Base-by-base conservation (phyloP, 2,329 filamentous ascomycete species). In the Elsinoe arachidis region DNA sequence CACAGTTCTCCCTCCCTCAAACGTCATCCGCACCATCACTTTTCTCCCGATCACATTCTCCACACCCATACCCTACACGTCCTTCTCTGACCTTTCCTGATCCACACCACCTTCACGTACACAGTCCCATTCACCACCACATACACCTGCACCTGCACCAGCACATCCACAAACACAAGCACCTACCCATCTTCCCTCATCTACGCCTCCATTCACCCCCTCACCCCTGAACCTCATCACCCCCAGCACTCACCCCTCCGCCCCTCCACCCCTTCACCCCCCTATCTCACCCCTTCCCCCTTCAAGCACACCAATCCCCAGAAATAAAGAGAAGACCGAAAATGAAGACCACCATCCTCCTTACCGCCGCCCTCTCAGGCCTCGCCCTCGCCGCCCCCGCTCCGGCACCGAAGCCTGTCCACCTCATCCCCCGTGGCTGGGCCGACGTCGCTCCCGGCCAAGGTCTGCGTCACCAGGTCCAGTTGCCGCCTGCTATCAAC, bases 61-160 rank as follows among this genome's bases (percentile, higher is more conserved):
- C 95, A 66, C 57, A 93, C 87, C 12, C 84, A 80, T 56, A 78
- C 21, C 19, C 78, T 23, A 80, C 74, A 33, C 77, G 76, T 61
- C 92, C 77, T 67, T 84, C 86, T 80, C 88, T 96, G 74, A 96
- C 91, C 56, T 87, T 88, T 2, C 95, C 82, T 66, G 92, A 87
- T 21, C 91, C 91, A 63, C 88, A 88, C 69, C 85, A 88, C 59
- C 88, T 89, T 1, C 87, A 80, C 38, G 95, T 86, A 0, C 84
- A 85, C 66, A 96, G 76, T 4, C 90, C 90, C 33, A 85, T 80
- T 19, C 90, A 87, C 60, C 87, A 83, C 54, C 81, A 79, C 90
- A 90, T 95, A 90, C 96, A 1, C 82, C 83, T 66, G 95, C 91
- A 70, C 95, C 90, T 0, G 87, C 86, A 52, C 96, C 83, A 37